Conservation (phyloP, 1,139 yeast species). For the Wickerhamiella infanticola region DNA sequence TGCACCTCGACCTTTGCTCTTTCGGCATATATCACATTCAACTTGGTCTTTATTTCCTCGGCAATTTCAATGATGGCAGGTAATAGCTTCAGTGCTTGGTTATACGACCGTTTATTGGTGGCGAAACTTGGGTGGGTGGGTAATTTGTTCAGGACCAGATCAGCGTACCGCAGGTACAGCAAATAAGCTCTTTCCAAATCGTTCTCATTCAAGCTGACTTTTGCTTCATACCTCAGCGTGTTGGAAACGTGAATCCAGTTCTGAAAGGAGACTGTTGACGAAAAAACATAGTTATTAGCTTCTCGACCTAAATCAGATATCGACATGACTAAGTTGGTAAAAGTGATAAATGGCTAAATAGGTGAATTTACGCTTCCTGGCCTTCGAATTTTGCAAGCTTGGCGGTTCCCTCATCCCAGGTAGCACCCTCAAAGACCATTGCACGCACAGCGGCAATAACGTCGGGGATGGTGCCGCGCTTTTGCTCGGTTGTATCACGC, state of each 20-base stretch:
- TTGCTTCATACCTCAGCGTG: slow-evolving; percentile 30
- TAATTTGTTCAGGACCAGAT: slow-evolving; percentile 32
- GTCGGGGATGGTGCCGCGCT: slow-evolving; percentile 75
- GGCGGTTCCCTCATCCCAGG: slow-evolving; percentile 81
- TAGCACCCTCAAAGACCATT: slow-evolving; percentile 54
- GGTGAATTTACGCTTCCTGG: slow-evolving; percentile 15
- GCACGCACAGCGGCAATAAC: slow-evolving; percentile 65
- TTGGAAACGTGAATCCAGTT: slow-evolving; percentile 34
- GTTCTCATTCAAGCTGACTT: slow-evolving; percentile 28
- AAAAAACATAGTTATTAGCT: slow-evolving; percentile 32
- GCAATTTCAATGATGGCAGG: slow-evolving; percentile 11
- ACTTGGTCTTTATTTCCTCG: slow-evolving; percentile 9
- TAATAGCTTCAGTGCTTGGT: slow-evolving; percentile 10
- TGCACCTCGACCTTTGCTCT: background rate
- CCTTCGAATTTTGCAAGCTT: slow-evolving; percentile 21
- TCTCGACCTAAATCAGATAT: slow-evolving; percentile 25
- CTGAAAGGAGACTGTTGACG: slow-evolving; percentile 27
- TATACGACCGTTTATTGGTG: slow-evolving; percentile 15
- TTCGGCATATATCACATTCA: background rate
- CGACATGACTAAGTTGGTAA: slow-evolving; percentile 7
- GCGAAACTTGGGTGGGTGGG: slow-evolving; percentile 31
- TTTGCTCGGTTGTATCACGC: slow-evolving; percentile 94
- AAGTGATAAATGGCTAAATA: background rate
- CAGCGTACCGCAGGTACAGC: slow-evolving; percentile 35
- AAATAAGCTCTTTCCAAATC: slow-evolving; percentile 33